These are phyloP conservation scores for Picea sitchensis DNA, from an alignment of 75 land plant species.

Conservation along the genomic window DNA sequence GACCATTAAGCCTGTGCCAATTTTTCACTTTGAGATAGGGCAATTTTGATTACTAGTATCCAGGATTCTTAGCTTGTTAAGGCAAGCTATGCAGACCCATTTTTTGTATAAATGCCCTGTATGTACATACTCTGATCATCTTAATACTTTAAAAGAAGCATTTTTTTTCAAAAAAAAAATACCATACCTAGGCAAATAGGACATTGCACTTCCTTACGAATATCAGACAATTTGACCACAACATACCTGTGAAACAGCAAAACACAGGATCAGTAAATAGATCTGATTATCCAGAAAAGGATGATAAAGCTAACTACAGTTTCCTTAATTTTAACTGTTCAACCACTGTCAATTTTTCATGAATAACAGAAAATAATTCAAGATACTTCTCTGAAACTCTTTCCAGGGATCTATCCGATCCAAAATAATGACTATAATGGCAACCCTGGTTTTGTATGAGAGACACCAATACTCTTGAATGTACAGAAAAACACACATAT, in stretches of 20 bases:
- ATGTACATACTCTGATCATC: no score
- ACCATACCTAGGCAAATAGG: conserved; percentile 59
- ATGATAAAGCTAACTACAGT: background rate
- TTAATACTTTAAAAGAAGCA: background rate
- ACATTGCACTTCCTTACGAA: conserved; percentile 66
- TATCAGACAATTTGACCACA: conserved; percentile 36
- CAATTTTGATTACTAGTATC: no score
- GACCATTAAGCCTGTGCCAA: no score
- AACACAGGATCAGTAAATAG: background rate
- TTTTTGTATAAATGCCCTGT: no score
- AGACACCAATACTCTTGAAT: background rate
- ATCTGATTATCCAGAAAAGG: background rate
- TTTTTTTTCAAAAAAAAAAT: background rate
- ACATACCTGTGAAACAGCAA: conserved; percentile 27
- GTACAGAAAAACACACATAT: background rate
- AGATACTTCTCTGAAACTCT: background rate
- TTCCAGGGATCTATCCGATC: background rate
- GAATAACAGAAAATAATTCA: background rate
- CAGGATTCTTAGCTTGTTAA: no score
- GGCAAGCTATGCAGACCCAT: no score
- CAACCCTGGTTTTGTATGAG: background rate
- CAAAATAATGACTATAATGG: background rate
- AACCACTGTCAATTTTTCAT: background rate
- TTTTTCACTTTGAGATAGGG: no score
- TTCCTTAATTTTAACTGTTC: background rate